These are phyloP conservation scores for Clausena lansium DNA, from an alignment of 345 rosid genomes.

Conservation along the genomic window DNA sequence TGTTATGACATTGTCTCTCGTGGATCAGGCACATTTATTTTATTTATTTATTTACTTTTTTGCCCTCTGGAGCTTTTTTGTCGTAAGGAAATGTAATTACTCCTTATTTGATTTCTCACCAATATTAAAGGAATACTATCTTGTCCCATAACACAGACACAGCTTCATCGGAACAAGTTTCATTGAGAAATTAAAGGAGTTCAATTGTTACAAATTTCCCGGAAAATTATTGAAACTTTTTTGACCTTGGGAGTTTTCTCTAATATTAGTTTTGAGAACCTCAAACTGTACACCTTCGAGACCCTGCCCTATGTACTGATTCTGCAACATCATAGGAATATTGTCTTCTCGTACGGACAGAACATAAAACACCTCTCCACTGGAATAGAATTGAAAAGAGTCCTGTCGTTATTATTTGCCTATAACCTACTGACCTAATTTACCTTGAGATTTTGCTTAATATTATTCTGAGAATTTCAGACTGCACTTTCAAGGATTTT, in stretches of 20 bases:
- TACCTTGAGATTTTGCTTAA: not conserved
- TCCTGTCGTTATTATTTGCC: not conserved
- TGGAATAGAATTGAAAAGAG: not conserved
- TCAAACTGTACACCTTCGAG: not conserved
- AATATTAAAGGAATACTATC: not conserved
- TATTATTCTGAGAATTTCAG: not conserved
- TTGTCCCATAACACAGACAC: not conserved
- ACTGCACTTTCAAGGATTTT: not conserved
- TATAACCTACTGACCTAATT: not conserved
- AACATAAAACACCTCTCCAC: not conserved
- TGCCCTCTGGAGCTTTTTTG: not conserved
- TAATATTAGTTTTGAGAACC: not conserved
- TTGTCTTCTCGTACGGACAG: not conserved
- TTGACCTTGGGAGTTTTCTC: not conserved
- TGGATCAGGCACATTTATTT: not conserved
- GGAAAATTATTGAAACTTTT: not conserved
- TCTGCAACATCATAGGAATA: not conserved
- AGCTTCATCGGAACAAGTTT: not conserved
- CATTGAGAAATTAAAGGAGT: not conserved
- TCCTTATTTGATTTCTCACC: not conserved
- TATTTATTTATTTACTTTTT: too few relatives aligned
- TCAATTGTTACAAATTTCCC: not conserved
- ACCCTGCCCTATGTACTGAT: not conserved
- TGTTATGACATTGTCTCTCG: not conserved
- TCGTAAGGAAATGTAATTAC: not conserved